Evolutionary conservation across 2,329 filamentous ascomycete species (phyloP).

Genomic region (Tolypocladium tropicale): DNA sequence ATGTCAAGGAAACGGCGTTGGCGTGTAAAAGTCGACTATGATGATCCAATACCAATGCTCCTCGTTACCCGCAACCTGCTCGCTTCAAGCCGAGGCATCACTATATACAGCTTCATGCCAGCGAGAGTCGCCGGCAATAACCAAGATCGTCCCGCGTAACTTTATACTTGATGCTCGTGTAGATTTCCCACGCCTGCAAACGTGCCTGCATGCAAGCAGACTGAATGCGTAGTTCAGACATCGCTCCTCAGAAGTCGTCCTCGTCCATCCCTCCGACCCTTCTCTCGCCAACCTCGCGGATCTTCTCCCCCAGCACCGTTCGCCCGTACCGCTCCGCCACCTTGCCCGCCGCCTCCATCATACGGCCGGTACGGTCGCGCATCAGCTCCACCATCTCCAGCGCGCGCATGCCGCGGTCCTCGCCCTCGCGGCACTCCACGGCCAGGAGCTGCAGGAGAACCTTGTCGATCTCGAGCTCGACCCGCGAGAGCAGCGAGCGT

Average conservation of each 20-base stretch:
- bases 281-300: slow-evolving; percentile 70
- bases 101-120: not conserved
- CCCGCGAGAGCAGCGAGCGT: slow-evolving; percentile 53
- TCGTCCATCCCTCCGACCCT: slow-evolving; percentile 51
- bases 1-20: not conserved
- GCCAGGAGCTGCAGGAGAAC: slow-evolving; percentile 80
- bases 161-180: not conserved
- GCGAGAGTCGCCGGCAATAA: not conserved
- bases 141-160: not conserved
- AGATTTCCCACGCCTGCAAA: not conserved
- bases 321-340: slow-evolving; percentile 79
- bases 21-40: no score
- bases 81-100: not conserved
- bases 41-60: no score
- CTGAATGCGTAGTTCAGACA: no score
- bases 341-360: slow-evolving; percentile 85
- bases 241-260: slow-evolving; percentile 17
- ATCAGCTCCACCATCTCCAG: slow-evolving; percentile 83
- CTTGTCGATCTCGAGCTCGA: slow-evolving; percentile 84
- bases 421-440: slow-evolving; percentile 81
- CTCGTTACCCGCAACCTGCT: no score
- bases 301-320: slow-evolving; percentile 77
- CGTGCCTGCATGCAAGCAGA: not conserved
- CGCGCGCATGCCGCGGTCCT: slow-evolving; percentile 90
- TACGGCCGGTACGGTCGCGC: slow-evolving; percentile 73